These are phyloP conservation scores for Rhizopus delemar DNA, from an alignment of 371 early-diverging fungal species.

Conservation along the genomic window DNA sequence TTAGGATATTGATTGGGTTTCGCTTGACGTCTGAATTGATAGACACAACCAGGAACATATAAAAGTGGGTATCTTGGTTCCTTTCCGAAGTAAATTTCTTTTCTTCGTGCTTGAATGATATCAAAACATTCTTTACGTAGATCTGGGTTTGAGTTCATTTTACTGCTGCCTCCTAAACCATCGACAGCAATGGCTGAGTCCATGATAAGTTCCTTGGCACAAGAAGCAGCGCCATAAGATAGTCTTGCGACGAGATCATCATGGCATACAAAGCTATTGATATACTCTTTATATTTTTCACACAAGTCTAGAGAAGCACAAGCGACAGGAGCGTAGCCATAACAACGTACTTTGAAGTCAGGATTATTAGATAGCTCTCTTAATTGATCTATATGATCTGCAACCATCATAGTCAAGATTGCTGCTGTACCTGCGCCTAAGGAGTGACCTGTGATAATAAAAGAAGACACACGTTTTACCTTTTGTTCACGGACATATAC, in stretches of 20 bases:
- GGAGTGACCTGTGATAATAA: constrained; percentile 68
- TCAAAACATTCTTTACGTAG: constrained; percentile 44
- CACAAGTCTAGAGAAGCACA: constrained; percentile 71
- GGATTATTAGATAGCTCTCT: constrained; percentile 48
- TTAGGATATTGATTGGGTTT: not conserved
- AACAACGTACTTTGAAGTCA: constrained; percentile 49
- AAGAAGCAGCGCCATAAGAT: constrained; percentile 72
- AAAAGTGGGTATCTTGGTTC: constrained; percentile 51
- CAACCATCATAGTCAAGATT: constrained; percentile 77
- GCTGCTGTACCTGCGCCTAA: constrained; percentile 81
- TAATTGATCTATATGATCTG: constrained; percentile 63
- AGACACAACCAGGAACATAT: constrained; percentile 49
- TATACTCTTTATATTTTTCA: constrained; percentile 63
- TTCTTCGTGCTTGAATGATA: constrained; percentile 43
- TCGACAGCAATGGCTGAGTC: constrained; percentile 48
- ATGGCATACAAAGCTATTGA: constrained; percentile 74
- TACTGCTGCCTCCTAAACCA: constrained; percentile 43
- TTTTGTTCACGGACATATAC: constrained; percentile 32
- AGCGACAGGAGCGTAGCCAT: constrained; percentile 60
- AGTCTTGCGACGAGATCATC: constrained; percentile 78
- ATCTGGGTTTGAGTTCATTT: constrained; percentile 35
- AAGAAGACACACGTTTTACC: constrained; percentile 20
- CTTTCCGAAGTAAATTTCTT: constrained; percentile 42
- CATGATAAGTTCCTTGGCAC: constrained; percentile 52
- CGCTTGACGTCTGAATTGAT: constrained; percentile 38